phyloP scores from a whole-genome alignment of 2,329 filamentous ascomycete species.

The Hypoxylon sp. region DNA sequence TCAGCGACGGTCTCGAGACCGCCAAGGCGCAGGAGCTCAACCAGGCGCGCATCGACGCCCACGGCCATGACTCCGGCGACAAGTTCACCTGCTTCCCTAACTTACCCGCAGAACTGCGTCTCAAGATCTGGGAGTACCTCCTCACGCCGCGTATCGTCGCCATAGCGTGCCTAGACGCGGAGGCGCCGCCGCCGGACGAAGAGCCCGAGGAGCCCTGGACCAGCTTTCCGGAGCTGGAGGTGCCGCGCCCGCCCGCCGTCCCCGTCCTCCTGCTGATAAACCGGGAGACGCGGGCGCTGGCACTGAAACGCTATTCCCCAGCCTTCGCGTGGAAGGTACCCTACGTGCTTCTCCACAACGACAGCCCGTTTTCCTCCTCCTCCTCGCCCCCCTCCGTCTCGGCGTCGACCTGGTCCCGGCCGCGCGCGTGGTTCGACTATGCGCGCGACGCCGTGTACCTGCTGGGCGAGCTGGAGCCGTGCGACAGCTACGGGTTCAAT shows the following conservation, averaged over 20 bases:
- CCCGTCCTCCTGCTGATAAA: slow-evolving; percentile 61
- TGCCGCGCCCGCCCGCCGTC: slow-evolving; percentile 41
- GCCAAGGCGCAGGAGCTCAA: slow-evolving; percentile 31
- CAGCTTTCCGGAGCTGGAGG: slow-evolving; percentile 18
- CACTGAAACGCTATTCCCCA: slow-evolving; percentile 59
- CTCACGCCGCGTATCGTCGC: slow-evolving; percentile 61
- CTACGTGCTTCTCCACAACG: slow-evolving; percentile 52
- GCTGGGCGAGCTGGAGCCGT: slow-evolving; percentile 62
- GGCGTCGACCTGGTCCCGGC: slow-evolving; percentile 52
- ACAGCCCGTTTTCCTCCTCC: not conserved
- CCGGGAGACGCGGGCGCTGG: slow-evolving; percentile 59
- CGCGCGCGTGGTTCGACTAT: slow-evolving; percentile 63
- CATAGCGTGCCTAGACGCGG: slow-evolving; percentile 56
- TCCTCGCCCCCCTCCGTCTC: not conserved
- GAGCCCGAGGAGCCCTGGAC: slow-evolving; percentile 31
- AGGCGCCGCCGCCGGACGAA: slow-evolving; percentile 8
- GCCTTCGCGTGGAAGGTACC: slow-evolving; percentile 63
- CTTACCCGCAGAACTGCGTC: slow-evolving; percentile 62
- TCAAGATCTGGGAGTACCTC: slow-evolving; percentile 61
- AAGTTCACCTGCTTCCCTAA: slow-evolving; percentile 53
- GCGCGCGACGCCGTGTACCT: slow-evolving; percentile 61
- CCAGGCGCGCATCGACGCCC: slow-evolving; percentile 23
- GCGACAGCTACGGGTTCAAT: slow-evolving; percentile 61
- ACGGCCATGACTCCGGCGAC: slow-evolving; percentile 13
- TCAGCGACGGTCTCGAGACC: slow-evolving; percentile 57